Conservation (phyloP, 257 asterid species). For the Solanum appendiculatum region DNA sequence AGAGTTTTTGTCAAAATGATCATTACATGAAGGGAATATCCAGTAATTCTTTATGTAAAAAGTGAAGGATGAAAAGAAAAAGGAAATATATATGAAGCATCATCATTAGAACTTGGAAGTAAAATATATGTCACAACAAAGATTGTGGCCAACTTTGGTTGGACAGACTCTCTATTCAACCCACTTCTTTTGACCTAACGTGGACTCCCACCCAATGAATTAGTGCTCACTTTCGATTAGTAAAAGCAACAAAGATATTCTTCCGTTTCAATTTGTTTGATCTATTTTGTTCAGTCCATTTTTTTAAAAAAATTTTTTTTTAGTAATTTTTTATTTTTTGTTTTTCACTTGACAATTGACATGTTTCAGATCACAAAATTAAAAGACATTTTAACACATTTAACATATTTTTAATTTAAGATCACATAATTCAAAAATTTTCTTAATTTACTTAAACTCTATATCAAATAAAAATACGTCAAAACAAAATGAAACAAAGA, state of each 20-base stretch:
- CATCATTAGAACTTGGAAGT: conserved; percentile 36
- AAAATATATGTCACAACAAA: conserved; percentile 17
- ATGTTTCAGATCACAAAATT: not conserved
- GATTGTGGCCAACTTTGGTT: conserved; percentile 14
- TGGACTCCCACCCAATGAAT: conserved; percentile 7
- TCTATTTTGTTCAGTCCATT: accelerated
- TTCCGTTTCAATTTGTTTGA: not conserved
- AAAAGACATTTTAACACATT: too few relatives aligned
- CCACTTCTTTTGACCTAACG: conserved; percentile 21
- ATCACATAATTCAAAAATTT: too few relatives aligned
- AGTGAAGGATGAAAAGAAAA: not conserved
- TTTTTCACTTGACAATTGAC: too few relatives aligned
- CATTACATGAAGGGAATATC: conserved; percentile 8
- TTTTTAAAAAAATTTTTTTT: too few relatives aligned
- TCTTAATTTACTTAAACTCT: too few relatives aligned
- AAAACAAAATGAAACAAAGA: too few relatives aligned
- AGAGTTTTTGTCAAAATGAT: conserved; percentile 13
- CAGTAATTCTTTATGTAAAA: conserved; percentile 1
- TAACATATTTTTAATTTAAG: too few relatives aligned
- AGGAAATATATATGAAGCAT: conserved; percentile 11
- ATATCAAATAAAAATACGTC: too few relatives aligned
- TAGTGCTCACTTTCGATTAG: not conserved
- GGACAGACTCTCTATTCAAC: conserved; percentile 1
- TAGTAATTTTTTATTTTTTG: too few relatives aligned
- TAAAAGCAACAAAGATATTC: not conserved